phyloP scores from a whole-genome alignment of 2,329 filamentous ascomycete genomes.

The Sporothrix variecibatus region DNA sequence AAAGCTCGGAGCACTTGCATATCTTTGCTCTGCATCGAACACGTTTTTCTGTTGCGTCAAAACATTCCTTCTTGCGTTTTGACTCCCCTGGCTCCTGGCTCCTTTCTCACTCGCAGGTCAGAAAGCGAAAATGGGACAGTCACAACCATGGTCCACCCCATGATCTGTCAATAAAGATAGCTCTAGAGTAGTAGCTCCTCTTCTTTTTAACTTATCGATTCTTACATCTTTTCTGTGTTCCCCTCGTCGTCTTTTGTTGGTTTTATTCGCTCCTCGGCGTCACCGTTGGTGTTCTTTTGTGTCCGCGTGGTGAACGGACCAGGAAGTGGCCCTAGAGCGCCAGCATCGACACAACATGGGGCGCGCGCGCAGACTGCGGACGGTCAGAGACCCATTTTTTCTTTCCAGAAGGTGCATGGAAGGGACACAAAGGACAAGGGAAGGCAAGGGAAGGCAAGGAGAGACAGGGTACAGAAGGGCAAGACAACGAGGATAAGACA shows the following conservation, averaged over 20 bases:
- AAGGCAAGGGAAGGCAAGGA: background rate
- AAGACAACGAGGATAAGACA: background rate
- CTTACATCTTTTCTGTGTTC: background rate
- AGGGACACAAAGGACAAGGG: background rate
- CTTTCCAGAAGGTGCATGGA: constrained; percentile 10
- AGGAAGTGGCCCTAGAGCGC: background rate
- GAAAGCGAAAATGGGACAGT: background rate
- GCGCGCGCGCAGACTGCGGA: background rate
- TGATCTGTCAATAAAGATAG: background rate
- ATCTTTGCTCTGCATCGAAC: constrained; percentile 7
- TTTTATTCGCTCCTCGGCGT: background rate
- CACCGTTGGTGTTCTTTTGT: constrained; percentile 1
- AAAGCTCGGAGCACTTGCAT: background rate
- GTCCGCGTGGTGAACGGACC: background rate
- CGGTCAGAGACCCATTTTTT: background rate
- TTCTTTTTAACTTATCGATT: background rate
- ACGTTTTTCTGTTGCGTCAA: constrained; percentile 3
- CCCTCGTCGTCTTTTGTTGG: background rate
- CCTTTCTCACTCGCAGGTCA: background rate
- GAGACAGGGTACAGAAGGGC: too few relatives aligned
- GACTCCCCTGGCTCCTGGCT: background rate
- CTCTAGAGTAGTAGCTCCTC: background rate
- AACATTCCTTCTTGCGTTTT: background rate
- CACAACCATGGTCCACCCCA: background rate
- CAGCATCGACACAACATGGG: background rate